Evolutionary conservation across 2,329 filamentous ascomycete genomes (phyloP), one percentile per base, ranked within the genome.

Genomic region (Graphilbum ipis-grandicollis): DNA sequence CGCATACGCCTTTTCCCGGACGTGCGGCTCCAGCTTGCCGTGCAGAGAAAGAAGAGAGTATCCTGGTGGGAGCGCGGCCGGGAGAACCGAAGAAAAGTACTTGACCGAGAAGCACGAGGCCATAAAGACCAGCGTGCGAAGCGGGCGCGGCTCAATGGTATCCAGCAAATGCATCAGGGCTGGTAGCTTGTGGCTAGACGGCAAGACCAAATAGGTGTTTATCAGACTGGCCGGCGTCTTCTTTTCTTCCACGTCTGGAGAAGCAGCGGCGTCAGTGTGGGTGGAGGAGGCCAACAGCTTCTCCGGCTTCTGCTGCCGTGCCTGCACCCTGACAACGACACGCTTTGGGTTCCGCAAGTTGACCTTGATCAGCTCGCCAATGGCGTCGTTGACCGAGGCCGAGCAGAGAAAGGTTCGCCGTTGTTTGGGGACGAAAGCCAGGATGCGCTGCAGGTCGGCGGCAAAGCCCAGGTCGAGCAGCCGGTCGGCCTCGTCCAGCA

Each of bases 51-150:
- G 68, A 3, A 93, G 59, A 0, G 70, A 61, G 48, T 83, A 82
- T 1, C 67, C 63, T 9, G 66, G 55, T 1, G 79, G 79, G 1
- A 98, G 60, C 6, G 94, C 58, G 2, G 66, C 57, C 0, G 82
- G 80, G 2, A 98, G 63, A 6, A 93, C 63, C 46, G 84, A 71
- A 41, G 86, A 75, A 53, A 93, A 92, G 57, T 96, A 96, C 55
- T 96, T 88, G 41, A 98, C 90, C 1, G 82, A 81, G 23, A 85
- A 86, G 53, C 90, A 94, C 2, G 88, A 94, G 0, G 86, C 92
- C 18, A 96, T 66, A 52, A 94, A 98, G 37, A 94, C 66, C 37
- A 98, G 94, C 23, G 75, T 79, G 50, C 86, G 85, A 44, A 86
- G 76, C 0, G 88, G 88, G 5, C 65, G 68, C 1, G 81, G 71